Conservation (phyloP, 495 filamentous ascomycete species). For the Bacidia gigantensis region DNA sequence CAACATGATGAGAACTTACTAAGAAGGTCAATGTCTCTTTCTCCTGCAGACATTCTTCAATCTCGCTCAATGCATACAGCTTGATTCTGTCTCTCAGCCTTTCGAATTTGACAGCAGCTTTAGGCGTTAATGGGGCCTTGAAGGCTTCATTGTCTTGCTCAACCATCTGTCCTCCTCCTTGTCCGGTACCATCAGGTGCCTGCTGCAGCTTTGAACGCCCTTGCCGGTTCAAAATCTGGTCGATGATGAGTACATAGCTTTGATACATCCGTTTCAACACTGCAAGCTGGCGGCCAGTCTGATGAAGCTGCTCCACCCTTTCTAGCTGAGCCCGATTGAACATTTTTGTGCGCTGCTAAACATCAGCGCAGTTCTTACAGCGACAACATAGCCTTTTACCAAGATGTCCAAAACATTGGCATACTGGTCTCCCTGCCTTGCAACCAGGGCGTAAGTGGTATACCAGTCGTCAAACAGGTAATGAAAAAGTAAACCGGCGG, state of each 20-base stretch:
- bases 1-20: slow-evolving; percentile 23
- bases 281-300: slow-evolving; percentile 51
- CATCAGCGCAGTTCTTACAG: slow-evolving; percentile 9
- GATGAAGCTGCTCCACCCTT: slow-evolving; percentile 58
- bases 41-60: slow-evolving; percentile 64
- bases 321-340: slow-evolving; percentile 42
- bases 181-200: neutral
- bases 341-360: slow-evolving; percentile 40
- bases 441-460: slow-evolving; percentile 50
- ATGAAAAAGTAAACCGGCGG: slow-evolving; percentile 65
- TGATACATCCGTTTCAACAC: slow-evolving; percentile 64
- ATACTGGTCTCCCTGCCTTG: slow-evolving; percentile 47
- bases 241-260: slow-evolving; percentile 66
- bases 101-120: slow-evolving; percentile 61
- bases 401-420: slow-evolving; percentile 41
- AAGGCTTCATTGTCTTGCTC: slow-evolving; percentile 23
- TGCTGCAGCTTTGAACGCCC: slow-evolving; percentile 25
- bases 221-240: slow-evolving; percentile 48
- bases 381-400: slow-evolving; percentile 26
- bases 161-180: neutral
- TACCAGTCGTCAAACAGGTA: slow-evolving; percentile 84
- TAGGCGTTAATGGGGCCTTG: slow-evolving; percentile 46
- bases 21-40: slow-evolving; percentile 65
- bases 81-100: slow-evolving; percentile 62
- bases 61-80: slow-evolving; percentile 67